Evolutionary conservation across 2,329 filamentous ascomycete genomes (phyloP), one percentile per base, ranked within the genome.

Genomic region (Ophiocordyceps polyrhachis-furcata): DNA sequence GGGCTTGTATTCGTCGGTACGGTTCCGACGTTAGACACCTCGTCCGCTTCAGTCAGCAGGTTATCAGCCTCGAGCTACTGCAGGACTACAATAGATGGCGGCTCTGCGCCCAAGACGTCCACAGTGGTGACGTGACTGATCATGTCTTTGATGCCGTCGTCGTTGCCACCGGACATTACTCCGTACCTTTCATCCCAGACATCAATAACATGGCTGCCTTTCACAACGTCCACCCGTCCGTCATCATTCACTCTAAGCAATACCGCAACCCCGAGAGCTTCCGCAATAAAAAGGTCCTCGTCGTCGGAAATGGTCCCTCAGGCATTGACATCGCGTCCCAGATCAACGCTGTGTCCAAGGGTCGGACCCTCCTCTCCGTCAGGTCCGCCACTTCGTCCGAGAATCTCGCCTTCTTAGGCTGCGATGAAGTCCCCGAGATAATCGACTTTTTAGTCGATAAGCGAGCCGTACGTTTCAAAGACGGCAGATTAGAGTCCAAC

Each of bases 271-370:
- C 83, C 0, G 70, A 74, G 17, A 55, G 65, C 0, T 94, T 80
- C 53, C 56, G 58, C 1, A 69, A 66, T 44, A 82, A 83, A 58
- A 93, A 84, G 59, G 83, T 91, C 12, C 61, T 95, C 5, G 71
- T 95, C 0, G 77, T 95, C 0, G 89, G 89, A 11, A 91, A 85
- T 53, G 81, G 81, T 0, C 82, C 87, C 0, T 93, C 85, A 0
- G 89, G 86, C 0, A 63, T 86, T 15, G 89, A 96, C 55, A 85
- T 96, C 52, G 80, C 81, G 15, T 64, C 69, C 2, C 89, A 95
- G 57, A 81, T 95, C 52, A 73, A 70, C 43, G 56, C 64, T 6
- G 68, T 77, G 32, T 78, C 76, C 55, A 61, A 65, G 49, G 62
- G 62, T 2, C 79, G 76, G 12, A 61, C 91, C 1, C 62, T 89